Percentiles rank a stretch among this genome's conserved stretches.
Conservation (phyloP, 345 rosid species). For the Theobroma cacao region DNA sequence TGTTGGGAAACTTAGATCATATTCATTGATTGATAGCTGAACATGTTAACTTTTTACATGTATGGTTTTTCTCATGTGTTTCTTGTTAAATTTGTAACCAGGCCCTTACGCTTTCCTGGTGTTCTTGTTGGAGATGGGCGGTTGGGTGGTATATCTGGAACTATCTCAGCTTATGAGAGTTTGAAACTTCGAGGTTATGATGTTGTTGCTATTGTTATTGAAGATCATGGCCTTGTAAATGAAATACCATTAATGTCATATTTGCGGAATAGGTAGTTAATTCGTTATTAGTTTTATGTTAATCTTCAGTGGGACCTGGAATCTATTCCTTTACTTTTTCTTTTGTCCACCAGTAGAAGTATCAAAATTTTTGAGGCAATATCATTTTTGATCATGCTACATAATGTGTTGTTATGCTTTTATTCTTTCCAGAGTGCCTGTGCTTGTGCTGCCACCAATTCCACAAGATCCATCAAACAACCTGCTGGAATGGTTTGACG, state of each 20-base stretch:
- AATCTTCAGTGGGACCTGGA: background rate
- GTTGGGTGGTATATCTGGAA: slow-evolving; percentile 92
- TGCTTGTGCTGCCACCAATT: slow-evolving; percentile 74
- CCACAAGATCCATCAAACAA: slow-evolving; percentile 80
- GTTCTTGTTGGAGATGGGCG: slow-evolving; percentile 94
- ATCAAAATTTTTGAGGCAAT: background rate
- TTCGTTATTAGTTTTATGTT: background rate
- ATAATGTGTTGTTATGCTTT: slow-evolving; percentile 8
- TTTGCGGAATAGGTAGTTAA: slow-evolving; percentile 62
- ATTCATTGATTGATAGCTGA: background rate
- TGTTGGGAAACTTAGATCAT: background rate
- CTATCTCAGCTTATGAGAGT: slow-evolving; percentile 92
- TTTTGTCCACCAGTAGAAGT: background rate
- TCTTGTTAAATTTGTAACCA: slow-evolving; percentile 22
- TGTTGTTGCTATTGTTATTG: slow-evolving; percentile 73
- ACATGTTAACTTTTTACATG: background rate
- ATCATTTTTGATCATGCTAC: background rate
- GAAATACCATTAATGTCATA: slow-evolving; percentile 68
- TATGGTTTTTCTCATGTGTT: background rate
- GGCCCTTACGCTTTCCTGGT: slow-evolving; percentile 92
- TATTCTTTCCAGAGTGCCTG: slow-evolving; percentile 65
- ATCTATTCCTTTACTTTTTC: background rate
- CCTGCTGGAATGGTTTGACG: slow-evolving; percentile 79
- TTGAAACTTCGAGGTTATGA: slow-evolving; percentile 80
- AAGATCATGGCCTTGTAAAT: slow-evolving; percentile 85